phyloP scores from a whole-genome alignment of 1,139 yeast species.

The Hyphopichia fennica region DNA sequence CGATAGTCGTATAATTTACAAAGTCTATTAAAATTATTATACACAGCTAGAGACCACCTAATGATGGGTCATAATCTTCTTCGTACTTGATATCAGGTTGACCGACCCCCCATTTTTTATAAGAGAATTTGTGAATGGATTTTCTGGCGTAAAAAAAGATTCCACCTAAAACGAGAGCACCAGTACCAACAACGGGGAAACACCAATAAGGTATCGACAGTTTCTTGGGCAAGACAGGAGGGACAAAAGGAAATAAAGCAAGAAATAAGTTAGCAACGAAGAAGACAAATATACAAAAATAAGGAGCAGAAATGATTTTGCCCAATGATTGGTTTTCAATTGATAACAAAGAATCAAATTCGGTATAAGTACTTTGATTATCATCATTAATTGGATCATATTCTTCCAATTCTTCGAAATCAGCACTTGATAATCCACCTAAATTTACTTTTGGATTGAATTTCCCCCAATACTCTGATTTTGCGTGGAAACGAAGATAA shows the following conservation, averaged over 20 bases:
- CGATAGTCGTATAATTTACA: too few relatives aligned
- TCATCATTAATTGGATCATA: constrained; percentile 3
- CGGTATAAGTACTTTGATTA: constrained; percentile 7
- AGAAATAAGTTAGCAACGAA: constrained; percentile 51
- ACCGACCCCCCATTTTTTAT: constrained; percentile 8
- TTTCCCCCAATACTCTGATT: constrained; percentile 34
- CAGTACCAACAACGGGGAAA: constrained; percentile 55
- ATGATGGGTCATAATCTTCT: too few relatives aligned
- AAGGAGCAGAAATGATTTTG: constrained; percentile 26
- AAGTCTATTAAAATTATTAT: too few relatives aligned
- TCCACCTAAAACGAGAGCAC: constrained; percentile 47
- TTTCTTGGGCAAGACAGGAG: constrained; percentile 28
- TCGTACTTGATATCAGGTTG: constrained; percentile 13
- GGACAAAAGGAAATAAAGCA: constrained; percentile 58
- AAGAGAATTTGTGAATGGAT: constrained; percentile 6
- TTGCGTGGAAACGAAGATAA: constrained; percentile 33
- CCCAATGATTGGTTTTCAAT: constrained; percentile 7
- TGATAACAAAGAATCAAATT: constrained; percentile 20
- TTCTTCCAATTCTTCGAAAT: constrained; percentile 7
- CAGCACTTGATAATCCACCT: neutral
- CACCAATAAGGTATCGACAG: constrained; percentile 52
- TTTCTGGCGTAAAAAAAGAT: constrained; percentile 26
- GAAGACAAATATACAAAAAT: constrained; percentile 35
- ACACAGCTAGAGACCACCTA: too few relatives aligned
- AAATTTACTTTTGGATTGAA: constrained; percentile 11